Percentiles rank a stretch among this genome's conserved stretches.
These are phyloP conservation scores for Leccinum disarticulatum DNA, from an alignment of 768 basidiomycete species.

Conservation along the genomic window DNA sequence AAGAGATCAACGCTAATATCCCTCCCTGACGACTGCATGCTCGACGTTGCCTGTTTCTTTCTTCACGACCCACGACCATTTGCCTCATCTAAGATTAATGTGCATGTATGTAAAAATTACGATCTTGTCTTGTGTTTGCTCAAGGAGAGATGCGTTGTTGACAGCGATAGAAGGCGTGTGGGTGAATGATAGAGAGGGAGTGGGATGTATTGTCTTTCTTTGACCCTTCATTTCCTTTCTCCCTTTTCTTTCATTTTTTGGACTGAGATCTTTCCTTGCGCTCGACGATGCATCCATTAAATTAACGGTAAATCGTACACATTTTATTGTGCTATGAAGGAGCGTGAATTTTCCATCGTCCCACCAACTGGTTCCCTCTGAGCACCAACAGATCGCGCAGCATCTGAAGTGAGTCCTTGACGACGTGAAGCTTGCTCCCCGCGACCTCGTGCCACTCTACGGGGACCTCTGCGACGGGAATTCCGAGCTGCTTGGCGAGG, in stretches of 20 bases:
- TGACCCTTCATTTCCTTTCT: neutral
- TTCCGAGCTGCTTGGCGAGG: slow-evolving; percentile 72
- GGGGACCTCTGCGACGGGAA: slow-evolving; percentile 84
- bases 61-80: slow-evolving; percentile 20
- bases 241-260: slow-evolving; percentile 8
- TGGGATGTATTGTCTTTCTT: slow-evolving; percentile 6
- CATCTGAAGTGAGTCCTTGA: slow-evolving; percentile 87
- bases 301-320: slow-evolving; percentile 28
- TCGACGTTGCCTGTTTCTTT: neutral
- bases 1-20: slow-evolving; percentile 48
- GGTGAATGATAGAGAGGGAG: slow-evolving; percentile 15
- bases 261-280: slow-evolving; percentile 4
- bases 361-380: slow-evolving; percentile 74
- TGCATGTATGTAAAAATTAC: slow-evolving; percentile 32
- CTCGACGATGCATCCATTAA: slow-evolving; percentile 24
- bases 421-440: slow-evolving; percentile 88
- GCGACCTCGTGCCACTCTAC: slow-evolving; percentile 93
- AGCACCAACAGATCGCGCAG: slow-evolving; percentile 82
- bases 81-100: slow-evolving; percentile 36
- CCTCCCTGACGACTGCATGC: slow-evolving; percentile 27
- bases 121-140: slow-evolving; percentile 29
- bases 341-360: slow-evolving; percentile 61
- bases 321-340: slow-evolving; percentile 15
- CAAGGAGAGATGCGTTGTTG: slow-evolving; percentile 23
- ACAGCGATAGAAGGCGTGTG: slow-evolving; percentile 24